Evolutionary conservation across 805 yeast genomes (phyloP).

Genomic region (Sungouiella thailandica): DNA sequence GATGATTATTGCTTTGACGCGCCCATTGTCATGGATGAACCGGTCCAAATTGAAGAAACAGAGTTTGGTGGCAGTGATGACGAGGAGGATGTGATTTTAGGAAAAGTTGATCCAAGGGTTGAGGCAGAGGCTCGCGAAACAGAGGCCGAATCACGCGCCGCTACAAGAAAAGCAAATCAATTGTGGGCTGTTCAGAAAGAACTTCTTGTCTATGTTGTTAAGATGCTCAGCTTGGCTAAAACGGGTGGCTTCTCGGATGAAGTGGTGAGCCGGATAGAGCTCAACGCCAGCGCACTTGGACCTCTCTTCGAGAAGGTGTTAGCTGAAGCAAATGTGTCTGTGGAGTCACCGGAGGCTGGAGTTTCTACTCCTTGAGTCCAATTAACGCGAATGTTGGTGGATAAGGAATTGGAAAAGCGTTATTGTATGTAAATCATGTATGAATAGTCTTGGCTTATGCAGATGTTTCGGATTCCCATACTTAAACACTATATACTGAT

Average conservation of each 20-base stretch:
- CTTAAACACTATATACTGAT: too few relatives aligned
- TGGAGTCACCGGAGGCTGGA: too few relatives aligned
- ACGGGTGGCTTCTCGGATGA: conserved; percentile 25
- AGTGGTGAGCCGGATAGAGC: conserved; percentile 26
- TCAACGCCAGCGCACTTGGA: conserved; percentile 35
- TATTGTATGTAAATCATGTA: too few relatives aligned
- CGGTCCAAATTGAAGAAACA: neutral
- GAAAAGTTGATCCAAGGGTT: neutral
- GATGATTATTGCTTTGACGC: conserved; percentile 17
- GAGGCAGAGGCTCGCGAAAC: neutral
- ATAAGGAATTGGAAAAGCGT: too few relatives aligned
- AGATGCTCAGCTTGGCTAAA: conserved; percentile 31
- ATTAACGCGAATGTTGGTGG: too few relatives aligned
- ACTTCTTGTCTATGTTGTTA: conserved; percentile 38
- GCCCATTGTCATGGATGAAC: neutral
- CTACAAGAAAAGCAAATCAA: neutral
- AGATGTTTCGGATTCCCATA: too few relatives aligned
- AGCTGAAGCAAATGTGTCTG: too few relatives aligned
- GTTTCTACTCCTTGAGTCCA: too few relatives aligned
- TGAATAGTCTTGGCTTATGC: too few relatives aligned
- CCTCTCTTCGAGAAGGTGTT: conserved; percentile 21
- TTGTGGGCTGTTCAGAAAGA: conserved; percentile 37
- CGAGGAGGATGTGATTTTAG: neutral
- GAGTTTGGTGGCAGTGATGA: conserved; percentile 1
- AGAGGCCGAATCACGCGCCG: neutral